Evolutionary conservation across 2,329 filamentous ascomycete species (phyloP), one percentile per base, ranked within the genome.

Genomic region (Sphaerulina populicola): DNA sequence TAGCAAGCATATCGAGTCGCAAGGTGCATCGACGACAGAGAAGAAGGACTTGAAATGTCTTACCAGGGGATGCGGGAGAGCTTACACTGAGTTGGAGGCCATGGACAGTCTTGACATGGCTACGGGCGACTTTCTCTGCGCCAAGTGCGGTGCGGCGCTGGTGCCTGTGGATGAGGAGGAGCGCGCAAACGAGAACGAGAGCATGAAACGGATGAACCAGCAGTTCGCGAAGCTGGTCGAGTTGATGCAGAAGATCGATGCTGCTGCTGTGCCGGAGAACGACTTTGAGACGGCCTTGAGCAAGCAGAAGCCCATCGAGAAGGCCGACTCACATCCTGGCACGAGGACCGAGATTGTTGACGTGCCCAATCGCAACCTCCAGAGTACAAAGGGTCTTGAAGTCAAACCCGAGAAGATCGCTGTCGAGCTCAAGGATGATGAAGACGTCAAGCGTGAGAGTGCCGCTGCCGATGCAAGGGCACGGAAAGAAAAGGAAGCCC

Each of bases 41-140:
- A 86, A 88, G 68, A 96, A 96, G 68, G 93, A 97, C 66, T 94
- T 90, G 63, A 83, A 85, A 53, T 98, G 93, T 70, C 74, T 78
- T 30, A 53, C 51, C 11, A 45, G 49, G n/a, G 79, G 81, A 51
- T 98, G 93, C 72, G 82, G 83, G 59, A 78, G 86, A 1, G 86
- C 94, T 66, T 98, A 87, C 79, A 94, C 90, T 2, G 80, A 85
- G 57, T 81, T 97, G 69, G 90, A 97, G 60, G 90, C 94, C 1
- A 72, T 97, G 47, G 88, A 94, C 69, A 82, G 79, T 53, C 76
- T 82, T 37, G 82, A 85, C 45, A 75, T 77, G 1, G 69, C 71
- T 2, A 66, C 53, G 53, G 69, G 56, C 49, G 71, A 74, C 0
- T 97, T 97, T 66, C 71, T 85, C 42, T 98, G 93, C 69, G 84